These are phyloP conservation scores for Sphaerulina musiva DNA, from an alignment of 2,329 filamentous ascomycete genomes.

Conservation along the genomic window DNA sequence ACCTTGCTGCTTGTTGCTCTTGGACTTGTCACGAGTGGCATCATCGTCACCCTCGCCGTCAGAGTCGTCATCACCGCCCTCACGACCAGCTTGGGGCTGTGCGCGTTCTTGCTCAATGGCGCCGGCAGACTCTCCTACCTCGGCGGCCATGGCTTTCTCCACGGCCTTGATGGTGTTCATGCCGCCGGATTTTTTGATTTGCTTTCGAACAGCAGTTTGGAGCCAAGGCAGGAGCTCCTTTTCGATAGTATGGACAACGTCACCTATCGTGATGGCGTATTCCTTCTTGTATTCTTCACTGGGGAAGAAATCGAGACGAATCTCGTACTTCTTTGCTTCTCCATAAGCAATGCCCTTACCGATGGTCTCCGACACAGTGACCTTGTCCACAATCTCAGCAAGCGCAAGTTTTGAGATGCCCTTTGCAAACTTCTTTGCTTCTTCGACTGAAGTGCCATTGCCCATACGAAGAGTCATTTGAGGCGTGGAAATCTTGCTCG, in stretches of 20 bases:
- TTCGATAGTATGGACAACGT: slow-evolving; percentile 76
- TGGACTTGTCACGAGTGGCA: slow-evolving; percentile 63
- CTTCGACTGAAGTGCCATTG: slow-evolving; percentile 59
- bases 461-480: slow-evolving; percentile 79
- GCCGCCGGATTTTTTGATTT: slow-evolving; percentile 70
- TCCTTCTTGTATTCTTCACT: slow-evolving; percentile 74
- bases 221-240: slow-evolving; percentile 68
- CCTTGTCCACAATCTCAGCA: slow-evolving; percentile 74
- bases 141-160: slow-evolving; percentile 60
- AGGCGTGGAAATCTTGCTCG: slow-evolving; percentile 79
- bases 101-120: slow-evolving; percentile 46
- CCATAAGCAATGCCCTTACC: slow-evolving; percentile 62
- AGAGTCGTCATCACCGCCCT: slow-evolving; percentile 64
- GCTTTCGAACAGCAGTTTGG: slow-evolving; percentile 62
- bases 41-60: slow-evolving; percentile 50
- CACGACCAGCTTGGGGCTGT: slow-evolving; percentile 42
- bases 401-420: slow-evolving; percentile 81
- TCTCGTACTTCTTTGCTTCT: slow-evolving; percentile 76
- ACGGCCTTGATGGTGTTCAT: slow-evolving; percentile 50
- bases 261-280: slow-evolving; percentile 72
- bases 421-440: slow-evolving; percentile 79
- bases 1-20: slow-evolving; percentile 69
- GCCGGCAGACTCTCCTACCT: slow-evolving; percentile 61
- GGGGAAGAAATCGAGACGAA: slow-evolving; percentile 78
- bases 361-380: slow-evolving; percentile 71